A percentile compares a stretch with the other conserved stretches of the same genome.
phyloP scores from a whole-genome alignment of 2,329 filamentous ascomycete species.

The Fusarium luffae region DNA sequence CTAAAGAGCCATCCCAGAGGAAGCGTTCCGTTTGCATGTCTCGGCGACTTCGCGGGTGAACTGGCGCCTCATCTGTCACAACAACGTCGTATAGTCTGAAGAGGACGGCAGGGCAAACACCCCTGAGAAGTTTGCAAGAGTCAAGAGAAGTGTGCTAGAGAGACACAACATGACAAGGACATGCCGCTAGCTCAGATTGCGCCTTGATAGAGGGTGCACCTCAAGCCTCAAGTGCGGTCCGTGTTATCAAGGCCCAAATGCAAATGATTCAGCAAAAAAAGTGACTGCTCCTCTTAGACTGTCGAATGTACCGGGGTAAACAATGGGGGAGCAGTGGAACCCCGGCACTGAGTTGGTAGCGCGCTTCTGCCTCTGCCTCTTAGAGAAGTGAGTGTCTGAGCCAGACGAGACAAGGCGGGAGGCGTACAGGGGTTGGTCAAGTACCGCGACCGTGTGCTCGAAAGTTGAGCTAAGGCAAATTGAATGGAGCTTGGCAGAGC shows the following conservation, averaged over 20 bases:
- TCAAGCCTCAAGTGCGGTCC: conserved; percentile 7
- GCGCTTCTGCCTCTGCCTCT: conserved; percentile 24
- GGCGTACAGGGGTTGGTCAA: conserved; percentile 36
- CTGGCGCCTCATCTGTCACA: conserved; percentile 25
- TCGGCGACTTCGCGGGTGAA: conserved; percentile 44
- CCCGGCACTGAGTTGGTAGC: conserved; percentile 43
- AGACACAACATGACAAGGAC: conserved; percentile 19
- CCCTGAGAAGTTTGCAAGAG: conserved; percentile 22
- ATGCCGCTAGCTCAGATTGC: conserved; percentile 6
- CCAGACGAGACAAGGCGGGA: conserved; percentile 31
- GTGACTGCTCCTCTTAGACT: conserved; percentile 23
- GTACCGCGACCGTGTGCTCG: conserved; percentile 30
- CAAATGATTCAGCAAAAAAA: conserved; percentile 24
- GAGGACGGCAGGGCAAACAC: neutral
- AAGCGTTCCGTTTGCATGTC: conserved; percentile 41
- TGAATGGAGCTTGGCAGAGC: conserved; percentile 31
- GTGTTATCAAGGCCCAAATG: conserved; percentile 11
- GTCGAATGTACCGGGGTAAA: conserved; percentile 29
- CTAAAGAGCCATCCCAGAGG: conserved; percentile 5
- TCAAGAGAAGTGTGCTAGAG: conserved; percentile 16
- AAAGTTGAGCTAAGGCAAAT: conserved; percentile 25
- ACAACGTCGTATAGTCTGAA: conserved; percentile 31
- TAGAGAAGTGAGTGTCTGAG: conserved; percentile 1
- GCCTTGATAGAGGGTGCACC: conserved; percentile 12
- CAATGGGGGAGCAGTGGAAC: conserved; percentile 33